Conservation (phyloP, 2,329 filamentous ascomycete genomes). For the Penicillium paneum region DNA sequence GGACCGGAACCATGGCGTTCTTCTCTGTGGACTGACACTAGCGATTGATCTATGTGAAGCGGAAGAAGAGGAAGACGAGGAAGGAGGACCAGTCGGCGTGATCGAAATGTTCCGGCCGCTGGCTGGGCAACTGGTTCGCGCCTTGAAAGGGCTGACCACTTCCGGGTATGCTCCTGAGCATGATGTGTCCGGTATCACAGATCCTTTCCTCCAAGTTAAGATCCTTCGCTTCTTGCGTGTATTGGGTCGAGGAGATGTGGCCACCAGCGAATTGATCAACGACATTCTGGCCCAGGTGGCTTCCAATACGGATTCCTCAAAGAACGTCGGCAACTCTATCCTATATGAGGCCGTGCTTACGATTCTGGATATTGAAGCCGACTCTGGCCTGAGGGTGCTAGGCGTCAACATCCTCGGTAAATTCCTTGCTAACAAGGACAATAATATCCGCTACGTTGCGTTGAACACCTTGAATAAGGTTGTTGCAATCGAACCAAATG, state of each 20-base stretch:
- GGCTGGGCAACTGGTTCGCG: slow-evolving; percentile 81
- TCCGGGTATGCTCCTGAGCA: slow-evolving; percentile 97
- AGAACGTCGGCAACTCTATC: slow-evolving; percentile 98
- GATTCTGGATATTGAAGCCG: slow-evolving; percentile 96
- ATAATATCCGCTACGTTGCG: slow-evolving; percentile 98
- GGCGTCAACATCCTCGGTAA: slow-evolving; percentile 98
- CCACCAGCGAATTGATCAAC: slow-evolving; percentile 95
- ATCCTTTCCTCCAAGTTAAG: slow-evolving; percentile 97
- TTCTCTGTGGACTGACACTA: slow-evolving; percentile 87
- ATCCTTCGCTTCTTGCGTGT: slow-evolving; percentile 83
- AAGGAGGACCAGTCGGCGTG: slow-evolving; percentile 83
- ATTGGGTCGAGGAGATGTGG: slow-evolving; percentile 77
- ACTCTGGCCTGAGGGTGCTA: slow-evolving; percentile 87
- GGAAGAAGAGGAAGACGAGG: slow-evolving; percentile 83
- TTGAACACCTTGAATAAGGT: slow-evolving; percentile 97
- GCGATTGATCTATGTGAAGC: slow-evolving; percentile 91
- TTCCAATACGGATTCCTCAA: slow-evolving; percentile 95
- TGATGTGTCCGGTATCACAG: slow-evolving; percentile 95
- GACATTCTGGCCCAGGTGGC: slow-evolving; percentile 97
- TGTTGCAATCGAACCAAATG: slow-evolving; percentile 95
- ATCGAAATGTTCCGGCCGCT: slow-evolving; percentile 87
- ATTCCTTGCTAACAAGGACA: slow-evolving; percentile 96
- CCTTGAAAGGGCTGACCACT: slow-evolving; percentile 85
- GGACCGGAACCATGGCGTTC: slow-evolving; percentile 91
- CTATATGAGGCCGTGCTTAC: slow-evolving; percentile 96